These are phyloP conservation scores for Oryza glaberrima DNA, from an alignment of 176 grass and related monocot species.

Conservation along the genomic window DNA sequence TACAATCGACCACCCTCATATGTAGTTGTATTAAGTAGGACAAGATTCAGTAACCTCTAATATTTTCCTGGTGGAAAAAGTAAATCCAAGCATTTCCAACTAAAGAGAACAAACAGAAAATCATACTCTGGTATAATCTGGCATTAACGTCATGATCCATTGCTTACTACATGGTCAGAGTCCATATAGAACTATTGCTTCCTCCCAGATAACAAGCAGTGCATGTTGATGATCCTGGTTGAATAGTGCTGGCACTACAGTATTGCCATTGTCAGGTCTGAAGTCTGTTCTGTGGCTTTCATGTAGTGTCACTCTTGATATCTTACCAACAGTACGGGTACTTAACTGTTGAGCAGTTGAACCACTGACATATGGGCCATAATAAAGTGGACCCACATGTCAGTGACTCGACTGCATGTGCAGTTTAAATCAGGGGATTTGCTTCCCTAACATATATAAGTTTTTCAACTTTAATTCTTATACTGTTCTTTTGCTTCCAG, in stretches of 20 bases:
- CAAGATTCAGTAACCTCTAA: background rate
- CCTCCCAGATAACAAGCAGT: background rate
- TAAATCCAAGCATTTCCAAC: background rate
- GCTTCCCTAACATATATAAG: background rate
- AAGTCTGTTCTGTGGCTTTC: background rate
- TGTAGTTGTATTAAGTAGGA: background rate
- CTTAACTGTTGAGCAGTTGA: too few species aligned
- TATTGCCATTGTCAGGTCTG: background rate
- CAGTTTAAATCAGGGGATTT: too few species aligned
- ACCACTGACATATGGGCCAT: too few species aligned
- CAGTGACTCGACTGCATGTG: too few species aligned
- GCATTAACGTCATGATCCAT: background rate
- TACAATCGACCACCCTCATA: background rate
- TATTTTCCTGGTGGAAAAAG: background rate
- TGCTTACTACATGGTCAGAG: background rate
- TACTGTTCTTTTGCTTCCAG: slow-evolving; percentile 41
- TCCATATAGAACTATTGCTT: background rate
- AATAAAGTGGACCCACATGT: too few species aligned
- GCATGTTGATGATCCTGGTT: background rate
- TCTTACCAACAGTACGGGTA: background rate
- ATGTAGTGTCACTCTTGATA: background rate
- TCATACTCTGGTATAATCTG: background rate
- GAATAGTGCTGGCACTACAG: background rate
- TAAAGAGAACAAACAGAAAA: background rate
- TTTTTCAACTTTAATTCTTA: background rate